A percentile compares a stretch with the other conserved stretches of the same genome.
These are phyloP conservation scores for Musa beccarii DNA, from an alignment of 176 grass and related monocot genomes.

Conservation along the genomic window DNA sequence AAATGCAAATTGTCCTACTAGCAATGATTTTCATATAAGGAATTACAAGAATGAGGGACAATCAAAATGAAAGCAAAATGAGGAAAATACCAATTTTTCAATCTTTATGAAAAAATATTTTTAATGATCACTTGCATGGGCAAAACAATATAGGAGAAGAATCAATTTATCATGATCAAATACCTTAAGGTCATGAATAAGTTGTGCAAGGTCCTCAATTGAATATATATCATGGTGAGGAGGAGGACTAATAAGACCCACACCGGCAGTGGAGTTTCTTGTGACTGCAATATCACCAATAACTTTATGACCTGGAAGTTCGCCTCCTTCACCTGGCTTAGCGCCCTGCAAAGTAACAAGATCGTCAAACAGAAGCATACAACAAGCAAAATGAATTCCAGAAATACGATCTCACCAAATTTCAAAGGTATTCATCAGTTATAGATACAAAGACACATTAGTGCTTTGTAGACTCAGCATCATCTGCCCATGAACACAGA, in stretches of 20 bases:
- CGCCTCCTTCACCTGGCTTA: constrained; percentile 97
- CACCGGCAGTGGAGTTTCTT: constrained; percentile 91
- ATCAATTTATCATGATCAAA: constrained; percentile 8
- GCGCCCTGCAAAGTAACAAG: constrained; percentile 56
- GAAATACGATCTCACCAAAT: constrained; percentile 19
- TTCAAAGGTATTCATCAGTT: constrained; percentile 20
- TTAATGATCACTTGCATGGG: background rate
- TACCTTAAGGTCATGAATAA: constrained; percentile 99
- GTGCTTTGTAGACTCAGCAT: constrained; percentile 20
- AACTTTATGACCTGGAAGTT: constrained; percentile 97
- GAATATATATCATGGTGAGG: constrained; percentile 99
- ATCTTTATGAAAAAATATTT: background rate
- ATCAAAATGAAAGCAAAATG: background rate
- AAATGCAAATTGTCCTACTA: background rate
- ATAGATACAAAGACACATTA: constrained; percentile 20
- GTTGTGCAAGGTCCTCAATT: constrained; percentile 94
- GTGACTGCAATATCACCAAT: constrained; percentile 96
- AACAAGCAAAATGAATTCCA: constrained; percentile 12
- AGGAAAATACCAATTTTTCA: background rate
- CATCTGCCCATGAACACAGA: constrained; percentile 23
- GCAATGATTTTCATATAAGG: background rate
- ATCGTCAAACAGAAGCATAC: constrained; percentile 16
- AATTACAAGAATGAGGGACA: too few relatives aligned
- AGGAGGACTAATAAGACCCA: constrained; percentile 94
- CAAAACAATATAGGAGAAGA: background rate